Percentiles rank a stretch among this genome's conserved stretches.
phyloP scores from a whole-genome alignment of 1,284 basidiomycete species.

The Tilletia horrida region DNA sequence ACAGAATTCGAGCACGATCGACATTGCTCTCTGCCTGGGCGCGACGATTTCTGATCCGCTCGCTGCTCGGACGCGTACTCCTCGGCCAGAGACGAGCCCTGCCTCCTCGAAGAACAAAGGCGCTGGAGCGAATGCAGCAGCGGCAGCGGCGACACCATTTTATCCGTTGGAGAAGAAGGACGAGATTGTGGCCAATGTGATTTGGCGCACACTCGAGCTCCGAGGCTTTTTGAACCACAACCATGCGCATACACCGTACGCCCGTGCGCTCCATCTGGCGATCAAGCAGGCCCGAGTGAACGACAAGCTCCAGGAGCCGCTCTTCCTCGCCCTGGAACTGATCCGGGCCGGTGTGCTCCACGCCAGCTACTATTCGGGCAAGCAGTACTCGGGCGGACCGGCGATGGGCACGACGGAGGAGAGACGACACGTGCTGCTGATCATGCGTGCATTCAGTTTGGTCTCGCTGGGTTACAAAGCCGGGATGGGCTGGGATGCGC shows the following conservation, averaged over 20 bases:
- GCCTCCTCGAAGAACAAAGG: slow-evolving; percentile 5
- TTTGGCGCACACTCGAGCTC: slow-evolving; percentile 95
- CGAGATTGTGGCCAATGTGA: slow-evolving; percentile 93
- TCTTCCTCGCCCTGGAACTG: slow-evolving; percentile 83
- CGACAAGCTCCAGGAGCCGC: slow-evolving; percentile 96
- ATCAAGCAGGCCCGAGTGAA: slow-evolving; percentile 75
- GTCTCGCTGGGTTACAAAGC: slow-evolving; percentile 83
- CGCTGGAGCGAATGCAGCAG: neutral
- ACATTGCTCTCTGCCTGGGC: slow-evolving; percentile 88
- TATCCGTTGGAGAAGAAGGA: slow-evolving; percentile 87
- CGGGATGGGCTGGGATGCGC: slow-evolving; percentile 64
- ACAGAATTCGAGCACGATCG: slow-evolving; percentile 96
- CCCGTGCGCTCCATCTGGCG: slow-evolving; percentile 81
- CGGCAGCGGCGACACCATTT: neutral
- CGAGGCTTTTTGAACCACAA: slow-evolving; percentile 85
- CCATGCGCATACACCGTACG: slow-evolving; percentile 78
- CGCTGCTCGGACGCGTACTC: slow-evolving; percentile 43
- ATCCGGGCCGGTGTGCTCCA: slow-evolving; percentile 90
- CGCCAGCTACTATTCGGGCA: slow-evolving; percentile 74
- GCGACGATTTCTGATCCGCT: slow-evolving; percentile 63
- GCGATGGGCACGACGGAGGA: slow-evolving; percentile 68
- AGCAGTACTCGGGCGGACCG: slow-evolving; percentile 79
- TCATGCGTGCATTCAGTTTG: slow-evolving; percentile 92
- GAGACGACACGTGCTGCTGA: slow-evolving; percentile 78
- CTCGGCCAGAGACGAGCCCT: slow-evolving; percentile 16